Conservation (phyloP, 1,284 basidiomycete species). For the Anthracocystis walkeri region DNA sequence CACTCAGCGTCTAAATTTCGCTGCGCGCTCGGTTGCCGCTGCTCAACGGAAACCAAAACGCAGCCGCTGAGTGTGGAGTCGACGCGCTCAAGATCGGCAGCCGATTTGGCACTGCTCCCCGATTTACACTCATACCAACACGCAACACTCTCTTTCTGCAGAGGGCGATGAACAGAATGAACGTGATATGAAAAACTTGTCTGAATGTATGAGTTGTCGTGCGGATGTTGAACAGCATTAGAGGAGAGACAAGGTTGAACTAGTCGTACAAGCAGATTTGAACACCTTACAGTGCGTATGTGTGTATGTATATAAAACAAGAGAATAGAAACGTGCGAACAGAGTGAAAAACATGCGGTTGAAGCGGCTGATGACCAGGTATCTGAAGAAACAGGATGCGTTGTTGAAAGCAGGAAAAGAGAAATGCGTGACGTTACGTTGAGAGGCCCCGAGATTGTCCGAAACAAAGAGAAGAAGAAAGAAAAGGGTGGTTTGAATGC, state of each 20-base stretch:
- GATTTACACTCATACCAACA: neutral
- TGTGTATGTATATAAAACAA: conserved; percentile 9
- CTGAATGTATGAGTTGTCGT: conserved; percentile 37
- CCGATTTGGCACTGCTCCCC: neutral
- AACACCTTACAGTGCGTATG: neutral
- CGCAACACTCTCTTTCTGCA: neutral
- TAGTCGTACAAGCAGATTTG: conserved; percentile 50
- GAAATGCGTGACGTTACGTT: conserved; percentile 50
- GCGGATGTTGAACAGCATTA: conserved; percentile 54
- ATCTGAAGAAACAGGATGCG: conserved; percentile 34
- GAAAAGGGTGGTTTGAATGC: conserved; percentile 16
- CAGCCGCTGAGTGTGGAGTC: conserved; percentile 10
- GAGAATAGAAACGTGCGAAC: conserved; percentile 16
- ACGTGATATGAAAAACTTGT: conserved; percentile 7
- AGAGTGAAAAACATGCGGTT: conserved; percentile 16
- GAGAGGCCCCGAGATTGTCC: conserved; percentile 48
- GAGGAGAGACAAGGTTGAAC: conserved; percentile 54
- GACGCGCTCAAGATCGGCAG: neutral
- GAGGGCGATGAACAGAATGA: neutral
- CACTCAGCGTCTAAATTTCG: neutral
- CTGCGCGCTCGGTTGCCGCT: neutral
- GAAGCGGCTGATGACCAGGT: conserved; percentile 24
- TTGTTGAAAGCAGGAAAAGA: conserved; percentile 51
- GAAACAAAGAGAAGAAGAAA: conserved; percentile 14
- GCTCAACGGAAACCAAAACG: neutral